Conservation (phyloP, 306 rosid genomes). For the Cicer yamashitae region DNA sequence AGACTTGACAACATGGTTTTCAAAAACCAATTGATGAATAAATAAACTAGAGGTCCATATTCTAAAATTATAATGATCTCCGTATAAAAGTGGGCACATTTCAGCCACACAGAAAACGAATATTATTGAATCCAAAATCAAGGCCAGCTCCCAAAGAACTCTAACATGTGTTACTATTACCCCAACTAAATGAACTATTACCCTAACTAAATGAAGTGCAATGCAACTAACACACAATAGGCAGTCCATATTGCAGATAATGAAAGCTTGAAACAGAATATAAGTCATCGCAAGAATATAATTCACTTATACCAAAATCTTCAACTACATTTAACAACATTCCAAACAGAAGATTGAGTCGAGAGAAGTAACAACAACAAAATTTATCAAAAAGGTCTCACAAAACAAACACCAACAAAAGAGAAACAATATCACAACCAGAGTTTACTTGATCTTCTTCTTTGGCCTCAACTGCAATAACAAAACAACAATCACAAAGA, state of each 20-base stretch:
- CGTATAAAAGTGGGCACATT: too few relatives aligned
- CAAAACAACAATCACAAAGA: not conserved
- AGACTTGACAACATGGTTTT: too few relatives aligned
- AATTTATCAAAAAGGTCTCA: not conserved
- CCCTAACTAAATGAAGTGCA: too few relatives aligned
- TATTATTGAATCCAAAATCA: too few relatives aligned
- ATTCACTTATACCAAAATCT: not conserved
- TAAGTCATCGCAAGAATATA: conserved; percentile 2
- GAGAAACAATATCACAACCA: not conserved
- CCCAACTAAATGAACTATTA: too few relatives aligned
- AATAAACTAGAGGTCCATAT: too few relatives aligned
- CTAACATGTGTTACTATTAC: too few relatives aligned
- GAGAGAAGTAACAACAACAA: not conserved
- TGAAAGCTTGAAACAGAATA: not conserved
- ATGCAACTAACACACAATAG: too few relatives aligned
- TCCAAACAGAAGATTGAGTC: not conserved
- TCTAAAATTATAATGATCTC: too few relatives aligned
- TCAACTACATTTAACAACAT: not conserved
- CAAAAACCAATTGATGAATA: too few relatives aligned
- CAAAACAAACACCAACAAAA: not conserved
- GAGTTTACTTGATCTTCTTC: conserved; percentile 82
- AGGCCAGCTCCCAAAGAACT: too few relatives aligned
- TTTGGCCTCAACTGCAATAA: conserved; percentile 83
- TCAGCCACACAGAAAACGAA: too few relatives aligned
- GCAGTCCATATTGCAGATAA: not conserved